Base-by-base conservation (phyloP, 805 yeast genomes). In the Yamadazyma akitaensis region DNA sequence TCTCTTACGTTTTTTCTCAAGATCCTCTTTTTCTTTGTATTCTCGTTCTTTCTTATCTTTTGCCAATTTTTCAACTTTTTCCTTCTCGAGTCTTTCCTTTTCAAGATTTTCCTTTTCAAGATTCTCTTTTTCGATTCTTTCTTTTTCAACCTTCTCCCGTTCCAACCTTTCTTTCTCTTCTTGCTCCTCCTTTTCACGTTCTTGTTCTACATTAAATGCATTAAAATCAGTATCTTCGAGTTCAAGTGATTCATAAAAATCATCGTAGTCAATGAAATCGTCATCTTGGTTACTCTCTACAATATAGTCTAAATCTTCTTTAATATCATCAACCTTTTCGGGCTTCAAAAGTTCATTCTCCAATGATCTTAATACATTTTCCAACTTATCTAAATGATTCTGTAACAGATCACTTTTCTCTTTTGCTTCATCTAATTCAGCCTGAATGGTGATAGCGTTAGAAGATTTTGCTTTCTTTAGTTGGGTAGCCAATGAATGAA, bases 241-340 rank as follows among this genome's bases (percentile, higher is more conserved):
- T 37, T 84, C 90, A 56, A 94, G 76, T 49, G 83, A 88, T 55
- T 94, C 97, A 65, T 92, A 94, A 50, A 92, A 80, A 12, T 88
- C 90, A 56, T 91, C 97, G 64, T 92, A 96, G 60, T 90, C 97
- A 30, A 91, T 85, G 63, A 90, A 92, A 58, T 91, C 96, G 4
- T 83, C 91, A 46, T 90, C 97, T 64, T 86, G 94, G 61, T 92
- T 92, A 52, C 89, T 86, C 56, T 94, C 98, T 26, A 94, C 94
- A 64, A 88, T 91, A 68, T 94, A 92, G 55, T 80, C 87, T 62
- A 92, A 86, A 63, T 92, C 98, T 44, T 92, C 98, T 61, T 84
- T 83, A 47, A 89, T 80, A 18, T 76, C 84, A 56, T 84, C 84
- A 9, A 92, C 81, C 43, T 80, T 78, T 16, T 86, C 95, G 2